Conservation (phyloP, 306 rosid species). For the Vigna radiata region DNA sequence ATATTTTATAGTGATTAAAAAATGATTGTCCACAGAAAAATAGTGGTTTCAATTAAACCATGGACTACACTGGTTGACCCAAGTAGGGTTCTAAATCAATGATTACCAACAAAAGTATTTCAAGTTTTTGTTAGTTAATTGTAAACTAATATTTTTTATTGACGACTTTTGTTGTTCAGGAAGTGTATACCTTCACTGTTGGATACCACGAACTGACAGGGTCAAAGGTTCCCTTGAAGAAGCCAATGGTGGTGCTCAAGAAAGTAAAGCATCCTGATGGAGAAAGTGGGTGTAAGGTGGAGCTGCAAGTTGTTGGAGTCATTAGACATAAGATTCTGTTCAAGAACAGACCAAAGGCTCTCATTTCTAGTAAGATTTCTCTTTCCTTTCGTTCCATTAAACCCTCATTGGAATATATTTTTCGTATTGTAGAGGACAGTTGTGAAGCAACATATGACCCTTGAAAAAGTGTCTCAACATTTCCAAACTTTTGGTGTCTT, state of each 20-base stretch:
- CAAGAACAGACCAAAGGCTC: constrained; percentile 88
- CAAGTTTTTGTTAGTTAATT: neutral
- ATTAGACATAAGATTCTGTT: constrained; percentile 78
- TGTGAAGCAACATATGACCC: constrained; percentile 41
- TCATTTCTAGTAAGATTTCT: constrained; percentile 74
- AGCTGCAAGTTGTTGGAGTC: constrained; percentile 78
- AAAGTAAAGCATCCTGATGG: constrained; percentile 54
- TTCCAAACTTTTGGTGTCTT: constrained; percentile 27
- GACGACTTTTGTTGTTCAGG: constrained; percentile 48
- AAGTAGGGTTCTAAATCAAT: neutral
- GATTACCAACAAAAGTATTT: neutral
- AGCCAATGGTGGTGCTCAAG: constrained; percentile 80
- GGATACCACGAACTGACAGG: constrained; percentile 95
- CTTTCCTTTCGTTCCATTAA: neutral
- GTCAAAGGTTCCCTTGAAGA: constrained; percentile 75
- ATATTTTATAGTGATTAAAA: neutral
- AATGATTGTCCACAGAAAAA: constrained; percentile 2
- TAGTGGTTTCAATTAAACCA: neutral
- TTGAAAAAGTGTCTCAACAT: constrained; percentile 34
- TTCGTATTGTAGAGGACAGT: constrained; percentile 37
- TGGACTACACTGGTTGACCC: constrained; percentile 8
- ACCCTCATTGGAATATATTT: neutral
- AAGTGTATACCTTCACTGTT: constrained; percentile 74
- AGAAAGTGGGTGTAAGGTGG: constrained; percentile 46
- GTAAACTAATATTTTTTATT: neutral